These are phyloP conservation scores for Cyberlindnera japonica DNA, from an alignment of 805 yeast species.

Conservation along the genomic window DNA sequence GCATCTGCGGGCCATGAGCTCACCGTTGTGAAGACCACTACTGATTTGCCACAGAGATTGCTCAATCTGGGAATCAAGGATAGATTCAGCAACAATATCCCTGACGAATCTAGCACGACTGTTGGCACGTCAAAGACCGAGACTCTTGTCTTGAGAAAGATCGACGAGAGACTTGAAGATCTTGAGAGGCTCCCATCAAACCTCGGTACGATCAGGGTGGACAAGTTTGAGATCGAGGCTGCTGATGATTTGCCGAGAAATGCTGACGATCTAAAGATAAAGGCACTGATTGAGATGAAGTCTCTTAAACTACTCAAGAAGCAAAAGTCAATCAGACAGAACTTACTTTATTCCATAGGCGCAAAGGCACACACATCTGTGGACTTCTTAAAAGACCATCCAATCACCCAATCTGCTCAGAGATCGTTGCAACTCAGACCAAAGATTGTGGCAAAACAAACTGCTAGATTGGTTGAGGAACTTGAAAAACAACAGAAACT, in stretches of 20 bases:
- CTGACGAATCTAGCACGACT: slow-evolving; percentile 33
- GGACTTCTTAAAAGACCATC: slow-evolving; percentile 47
- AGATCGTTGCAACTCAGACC: slow-evolving; percentile 65
- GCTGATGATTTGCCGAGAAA: slow-evolving; percentile 43
- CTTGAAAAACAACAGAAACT: slow-evolving; percentile 66
- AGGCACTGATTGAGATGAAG: slow-evolving; percentile 67
- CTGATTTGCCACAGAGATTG: slow-evolving; percentile 31
- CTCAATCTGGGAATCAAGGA: slow-evolving; percentile 30
- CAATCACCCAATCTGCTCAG: slow-evolving; percentile 61
- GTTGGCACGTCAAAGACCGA: slow-evolving; percentile 47
- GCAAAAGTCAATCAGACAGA: slow-evolving; percentile 68
- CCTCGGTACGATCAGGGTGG: slow-evolving; percentile 52
- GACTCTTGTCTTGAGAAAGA: slow-evolving; percentile 47
- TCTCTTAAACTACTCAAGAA: slow-evolving; percentile 59
- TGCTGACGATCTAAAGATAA: slow-evolving; percentile 58
- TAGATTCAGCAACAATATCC: slow-evolving; percentile 28
- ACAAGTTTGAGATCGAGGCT: slow-evolving; percentile 40
- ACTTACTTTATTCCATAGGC: slow-evolving; percentile 49
- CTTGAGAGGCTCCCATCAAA: slow-evolving; percentile 67
- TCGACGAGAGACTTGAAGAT: slow-evolving; percentile 54
- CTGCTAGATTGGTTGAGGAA: slow-evolving; percentile 72
- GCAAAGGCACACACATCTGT: slow-evolving; percentile 53
- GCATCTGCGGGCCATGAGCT: slow-evolving; percentile 1
- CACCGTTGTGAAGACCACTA: slow-evolving; percentile 26
- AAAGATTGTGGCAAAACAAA: slow-evolving; percentile 67